A percentile compares a stretch with the other conserved stretches of the same genome.
These are phyloP conservation scores for Tetrapisispora nanseiensis DNA, from an alignment of 805 yeast genomes.

Conservation along the genomic window DNA sequence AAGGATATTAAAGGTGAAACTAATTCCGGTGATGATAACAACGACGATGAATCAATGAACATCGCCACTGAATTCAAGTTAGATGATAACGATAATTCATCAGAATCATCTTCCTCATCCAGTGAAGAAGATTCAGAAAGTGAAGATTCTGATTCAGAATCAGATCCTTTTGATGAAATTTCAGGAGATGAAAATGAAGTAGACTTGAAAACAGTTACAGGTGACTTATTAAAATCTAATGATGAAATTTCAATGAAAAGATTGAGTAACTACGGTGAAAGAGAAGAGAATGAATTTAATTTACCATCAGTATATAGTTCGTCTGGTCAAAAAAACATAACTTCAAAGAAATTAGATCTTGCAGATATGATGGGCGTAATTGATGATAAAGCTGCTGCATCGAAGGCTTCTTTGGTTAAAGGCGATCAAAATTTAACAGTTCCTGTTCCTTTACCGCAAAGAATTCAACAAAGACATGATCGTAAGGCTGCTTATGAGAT, in stretches of 20 bases:
- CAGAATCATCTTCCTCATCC: constrained; percentile 4
- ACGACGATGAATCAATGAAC: constrained; percentile 14
- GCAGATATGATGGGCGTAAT: constrained; percentile 68
- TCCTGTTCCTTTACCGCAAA: constrained; percentile 71
- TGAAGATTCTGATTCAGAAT: constrained; percentile 17
- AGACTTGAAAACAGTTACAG: constrained; percentile 43
- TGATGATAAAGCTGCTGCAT: constrained; percentile 39
- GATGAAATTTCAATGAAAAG: constrained; percentile 32
- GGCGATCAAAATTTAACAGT: constrained; percentile 31
- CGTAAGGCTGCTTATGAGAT: constrained; percentile 85
- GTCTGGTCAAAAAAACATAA: constrained; percentile 1
- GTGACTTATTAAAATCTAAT: constrained; percentile 29
- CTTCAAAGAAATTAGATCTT: constrained; percentile 50
- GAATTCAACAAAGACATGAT: constrained; percentile 78
- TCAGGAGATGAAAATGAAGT: constrained; percentile 42
- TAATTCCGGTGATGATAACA: too few relatives aligned
- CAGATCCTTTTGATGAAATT: constrained; percentile 30
- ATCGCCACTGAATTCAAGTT: constrained; percentile 8
- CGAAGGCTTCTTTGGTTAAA: constrained; percentile 39
- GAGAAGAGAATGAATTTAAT: constrained; percentile 59
- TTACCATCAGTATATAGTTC: constrained; percentile 40
- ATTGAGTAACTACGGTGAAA: constrained; percentile 42
- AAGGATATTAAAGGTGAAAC: constrained; percentile 7
- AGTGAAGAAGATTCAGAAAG: constrained; percentile 7
- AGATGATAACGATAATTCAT: constrained; percentile 14